Percentiles rank a stretch among this genome's conserved stretches.
phyloP scores from a whole-genome alignment of 83 land plant genomes.

The Picea abies region DNA sequence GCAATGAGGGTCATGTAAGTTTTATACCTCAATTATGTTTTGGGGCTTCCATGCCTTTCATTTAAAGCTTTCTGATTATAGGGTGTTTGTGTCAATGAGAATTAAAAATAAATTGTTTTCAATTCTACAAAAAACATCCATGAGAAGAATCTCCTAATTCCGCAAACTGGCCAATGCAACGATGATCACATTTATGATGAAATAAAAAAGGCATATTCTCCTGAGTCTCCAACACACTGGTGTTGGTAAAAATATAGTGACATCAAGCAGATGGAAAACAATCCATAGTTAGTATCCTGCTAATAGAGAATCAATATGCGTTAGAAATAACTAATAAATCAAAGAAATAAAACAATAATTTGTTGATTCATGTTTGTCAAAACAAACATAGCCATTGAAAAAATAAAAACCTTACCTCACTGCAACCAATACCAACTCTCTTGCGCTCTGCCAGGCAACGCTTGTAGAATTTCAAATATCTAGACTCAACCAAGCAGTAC shows the following conservation, averaged over 20 bases:
- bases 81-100: too few species aligned
- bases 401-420: conserved; percentile 62
- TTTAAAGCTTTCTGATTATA: too few species aligned
- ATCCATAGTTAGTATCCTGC: background rate
- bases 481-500: conserved; percentile 19
- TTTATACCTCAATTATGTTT: too few species aligned
- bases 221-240: too few species aligned
- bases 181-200: too few species aligned
- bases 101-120: too few species aligned
- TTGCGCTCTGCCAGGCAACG: conserved; percentile 89
- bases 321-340: background rate
- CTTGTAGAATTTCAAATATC: conserved; percentile 87
- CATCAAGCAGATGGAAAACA: background rate
- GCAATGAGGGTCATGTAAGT: too few species aligned
- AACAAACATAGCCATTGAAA: background rate
- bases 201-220: too few species aligned
- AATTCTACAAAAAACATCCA: too few species aligned
- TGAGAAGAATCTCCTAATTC: too few species aligned
- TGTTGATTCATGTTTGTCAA: background rate
- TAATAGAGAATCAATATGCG: background rate
- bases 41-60: too few species aligned
- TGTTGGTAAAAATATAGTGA: background rate
- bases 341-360: background rate
- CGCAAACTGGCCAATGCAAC: too few species aligned
- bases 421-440: conserved; percentile 88